These are phyloP conservation scores for Beta lomatogona DNA, from an alignment of 179 eudicot species.

Conservation along the genomic window DNA sequence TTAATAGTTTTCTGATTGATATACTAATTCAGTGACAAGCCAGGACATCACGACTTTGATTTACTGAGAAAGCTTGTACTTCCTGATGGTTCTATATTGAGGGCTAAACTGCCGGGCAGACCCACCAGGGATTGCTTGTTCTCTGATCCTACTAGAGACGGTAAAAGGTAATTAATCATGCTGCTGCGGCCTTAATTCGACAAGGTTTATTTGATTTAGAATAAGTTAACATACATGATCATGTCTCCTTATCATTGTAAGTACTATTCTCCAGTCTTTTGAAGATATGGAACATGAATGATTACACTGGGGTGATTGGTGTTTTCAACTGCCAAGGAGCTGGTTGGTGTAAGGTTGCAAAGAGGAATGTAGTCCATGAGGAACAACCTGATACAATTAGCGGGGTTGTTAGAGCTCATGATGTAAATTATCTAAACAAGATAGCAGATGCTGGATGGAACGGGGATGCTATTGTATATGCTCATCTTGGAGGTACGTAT, in stretches of 20 bases:
- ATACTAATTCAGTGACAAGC: slow-evolving; percentile 65
- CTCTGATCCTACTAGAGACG: slow-evolving; percentile 78
- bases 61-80: slow-evolving; percentile 72
- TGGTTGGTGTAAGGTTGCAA: slow-evolving; percentile 74
- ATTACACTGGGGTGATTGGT: slow-evolving; percentile 71
- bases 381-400: slow-evolving; percentile 56
- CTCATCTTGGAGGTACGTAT: slow-evolving; percentile 53
- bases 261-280: slow-evolving; percentile 46
- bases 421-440: slow-evolving; percentile 54
- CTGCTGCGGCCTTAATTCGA: not conserved
- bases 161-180: slow-evolving; percentile 46
- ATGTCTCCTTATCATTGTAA: not conserved
- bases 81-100: slow-evolving; percentile 75
- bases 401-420: slow-evolving; percentile 51
- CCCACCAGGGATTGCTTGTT: slow-evolving; percentile 78
- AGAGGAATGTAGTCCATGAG: slow-evolving; percentile 68
- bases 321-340: slow-evolving; percentile 94
- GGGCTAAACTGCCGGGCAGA: slow-evolving; percentile 83
- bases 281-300: slow-evolving; percentile 84
- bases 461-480: slow-evolving; percentile 63
- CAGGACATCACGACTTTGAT: slow-evolving; percentile 74
- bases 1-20: not conserved
- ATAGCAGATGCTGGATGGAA: slow-evolving; percentile 52
- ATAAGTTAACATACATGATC: not conserved
- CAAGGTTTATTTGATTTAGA: no score